These are phyloP conservation scores for Rhodotorula sp. DNA, from an alignment of 1,284 basidiomycete species.

Conservation along the genomic window DNA sequence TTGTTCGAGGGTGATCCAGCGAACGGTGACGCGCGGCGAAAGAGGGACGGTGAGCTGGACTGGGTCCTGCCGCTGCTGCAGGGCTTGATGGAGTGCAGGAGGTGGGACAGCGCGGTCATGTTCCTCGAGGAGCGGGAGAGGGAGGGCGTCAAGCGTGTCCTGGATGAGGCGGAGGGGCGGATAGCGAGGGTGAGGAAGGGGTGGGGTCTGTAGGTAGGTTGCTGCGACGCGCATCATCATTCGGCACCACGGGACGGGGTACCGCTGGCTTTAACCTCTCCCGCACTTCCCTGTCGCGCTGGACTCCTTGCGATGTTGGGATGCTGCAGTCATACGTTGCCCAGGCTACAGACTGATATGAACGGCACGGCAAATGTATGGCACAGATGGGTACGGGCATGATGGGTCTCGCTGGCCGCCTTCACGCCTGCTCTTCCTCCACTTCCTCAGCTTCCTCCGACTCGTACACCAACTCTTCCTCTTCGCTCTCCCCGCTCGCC, in stretches of 20 bases:
- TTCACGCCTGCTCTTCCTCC: background rate
- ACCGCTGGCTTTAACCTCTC: background rate
- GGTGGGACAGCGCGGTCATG: constrained; percentile 62
- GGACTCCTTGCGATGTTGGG: too few relatives aligned
- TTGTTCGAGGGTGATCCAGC: background rate
- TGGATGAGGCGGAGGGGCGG: constrained; percentile 2
- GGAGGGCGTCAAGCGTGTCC: constrained; percentile 5
- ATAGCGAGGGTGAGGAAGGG: background rate
- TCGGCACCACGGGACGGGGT: background rate
- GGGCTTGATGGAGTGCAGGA: constrained; percentile 56
- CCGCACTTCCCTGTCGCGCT: too few relatives aligned
- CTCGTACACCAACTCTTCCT: too few relatives aligned
- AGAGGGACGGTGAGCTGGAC: constrained; percentile 32
- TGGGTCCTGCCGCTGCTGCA: constrained; percentile 56
- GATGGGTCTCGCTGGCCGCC: too few relatives aligned
- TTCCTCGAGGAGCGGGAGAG: constrained; percentile 56
- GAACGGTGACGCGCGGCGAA: background rate
- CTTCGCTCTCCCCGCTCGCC: too few relatives aligned
- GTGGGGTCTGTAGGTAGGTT: constrained; percentile 10
- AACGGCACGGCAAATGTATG: too few relatives aligned
- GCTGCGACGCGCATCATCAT: background rate
- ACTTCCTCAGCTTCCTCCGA: background rate
- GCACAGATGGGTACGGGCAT: too few relatives aligned
- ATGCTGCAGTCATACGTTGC: background rate
- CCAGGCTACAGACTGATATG: background rate